Conservation (phyloP, 164 flowering plant species). For the Paratinospora sagittata region DNA sequence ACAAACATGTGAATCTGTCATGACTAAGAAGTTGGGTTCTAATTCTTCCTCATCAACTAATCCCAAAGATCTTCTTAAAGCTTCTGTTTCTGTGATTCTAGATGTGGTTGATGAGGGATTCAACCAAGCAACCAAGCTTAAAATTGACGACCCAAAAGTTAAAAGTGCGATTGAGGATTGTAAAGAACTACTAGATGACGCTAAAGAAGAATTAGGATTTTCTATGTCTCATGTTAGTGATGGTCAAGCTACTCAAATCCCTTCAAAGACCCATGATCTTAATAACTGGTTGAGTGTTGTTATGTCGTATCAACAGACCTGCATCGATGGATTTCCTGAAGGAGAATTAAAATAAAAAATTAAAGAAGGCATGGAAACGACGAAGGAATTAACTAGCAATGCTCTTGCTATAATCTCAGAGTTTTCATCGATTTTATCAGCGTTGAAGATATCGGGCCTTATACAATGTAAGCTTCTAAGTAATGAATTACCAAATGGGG, state of each 20-base stretch:
- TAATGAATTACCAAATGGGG: not conserved
- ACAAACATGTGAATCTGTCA: slow-evolving; percentile 35
- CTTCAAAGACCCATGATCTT: slow-evolving; percentile 28
- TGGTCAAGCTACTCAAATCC: slow-evolving; percentile 8
- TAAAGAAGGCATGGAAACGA: slow-evolving; percentile 24
- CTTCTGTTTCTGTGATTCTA: slow-evolving; percentile 32
- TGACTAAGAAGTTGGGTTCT: slow-evolving; percentile 20
- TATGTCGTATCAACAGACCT: slow-evolving; percentile 65
- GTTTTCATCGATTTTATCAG: slow-evolving; percentile 15
- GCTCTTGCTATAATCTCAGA: slow-evolving; percentile 38
- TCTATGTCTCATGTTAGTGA: slow-evolving; percentile 23
- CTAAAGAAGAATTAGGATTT: slow-evolving; percentile 40
- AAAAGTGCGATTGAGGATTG: slow-evolving; percentile 62
- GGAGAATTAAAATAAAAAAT: slow-evolving; percentile 38
- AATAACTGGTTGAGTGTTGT: slow-evolving; percentile 81
- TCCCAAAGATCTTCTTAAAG: slow-evolving; percentile 37
- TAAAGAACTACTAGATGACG: slow-evolving; percentile 36
- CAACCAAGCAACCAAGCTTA: slow-evolving; percentile 16
- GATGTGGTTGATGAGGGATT: slow-evolving; percentile 37
- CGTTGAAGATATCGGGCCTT: slow-evolving; percentile 16
- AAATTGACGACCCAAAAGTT: slow-evolving; percentile 32
- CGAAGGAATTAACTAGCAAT: slow-evolving; percentile 58
- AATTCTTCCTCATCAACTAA: slow-evolving; percentile 13
- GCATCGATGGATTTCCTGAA: slow-evolving; percentile 65
- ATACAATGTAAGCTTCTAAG: slow-evolving; percentile 19